Percentiles rank a stretch among this genome's conserved stretches.
These are phyloP conservation scores for Fusarium setosum DNA, from an alignment of 2,329 filamentous ascomycete genomes.

Conservation along the genomic window DNA sequence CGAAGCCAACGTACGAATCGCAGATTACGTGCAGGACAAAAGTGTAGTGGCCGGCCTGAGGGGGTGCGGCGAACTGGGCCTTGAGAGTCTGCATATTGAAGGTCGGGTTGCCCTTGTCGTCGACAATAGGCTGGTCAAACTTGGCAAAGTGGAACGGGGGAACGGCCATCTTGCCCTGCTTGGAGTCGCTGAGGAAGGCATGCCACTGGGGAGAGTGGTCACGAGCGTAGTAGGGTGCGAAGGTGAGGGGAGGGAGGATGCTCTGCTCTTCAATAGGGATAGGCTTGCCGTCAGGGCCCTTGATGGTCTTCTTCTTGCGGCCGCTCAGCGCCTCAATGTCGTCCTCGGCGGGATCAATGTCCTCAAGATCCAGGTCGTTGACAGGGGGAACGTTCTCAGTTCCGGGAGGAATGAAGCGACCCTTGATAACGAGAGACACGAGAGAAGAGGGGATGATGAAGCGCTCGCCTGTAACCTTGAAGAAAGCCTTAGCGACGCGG, in stretches of 20 bases:
- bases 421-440: slow-evolving; percentile 95
- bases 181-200: slow-evolving; percentile 92
- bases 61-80: slow-evolving; percentile 95
- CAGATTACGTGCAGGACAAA: slow-evolving; percentile 95
- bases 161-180: slow-evolving; percentile 95
- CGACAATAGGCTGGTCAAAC: slow-evolving; percentile 90
- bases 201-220: slow-evolving; percentile 94
- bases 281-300: slow-evolving; percentile 69
- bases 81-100: slow-evolving; percentile 97
- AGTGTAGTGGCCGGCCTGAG: slow-evolving; percentile 90
- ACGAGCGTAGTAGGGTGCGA: slow-evolving; percentile 89
- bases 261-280: slow-evolving; percentile 69
- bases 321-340: slow-evolving; percentile 88
- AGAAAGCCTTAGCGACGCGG: slow-evolving; percentile 91
- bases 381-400: slow-evolving; percentile 79
- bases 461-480: slow-evolving; percentile 97
- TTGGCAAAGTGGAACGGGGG: slow-evolving; percentile 94
- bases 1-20: slow-evolving; percentile 95
- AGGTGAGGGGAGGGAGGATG: slow-evolving; percentile 84
- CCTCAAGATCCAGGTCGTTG: slow-evolving; percentile 83
- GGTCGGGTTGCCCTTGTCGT: slow-evolving; percentile 84
- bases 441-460: slow-evolving; percentile 92
- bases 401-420: slow-evolving; percentile 90
- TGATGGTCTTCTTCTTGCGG: slow-evolving; percentile 76
- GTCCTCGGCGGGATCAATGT: slow-evolving; percentile 92